Percentiles rank a stretch among this genome's conserved stretches.
Conservation (phyloP, 1,139 yeast species). For the Pneumocystis canis region DNA sequence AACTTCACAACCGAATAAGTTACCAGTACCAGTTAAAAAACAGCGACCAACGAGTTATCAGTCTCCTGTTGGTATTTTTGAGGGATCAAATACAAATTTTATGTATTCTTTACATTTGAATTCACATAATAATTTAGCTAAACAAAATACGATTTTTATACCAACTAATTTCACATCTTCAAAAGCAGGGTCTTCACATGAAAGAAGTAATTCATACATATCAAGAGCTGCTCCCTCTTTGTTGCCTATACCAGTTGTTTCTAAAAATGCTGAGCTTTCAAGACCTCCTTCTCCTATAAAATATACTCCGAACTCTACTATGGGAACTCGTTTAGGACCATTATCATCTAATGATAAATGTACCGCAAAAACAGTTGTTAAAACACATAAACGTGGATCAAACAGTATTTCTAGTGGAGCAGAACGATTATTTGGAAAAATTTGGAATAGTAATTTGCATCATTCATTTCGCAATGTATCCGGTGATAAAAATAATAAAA, state of each 20-base stretch:
- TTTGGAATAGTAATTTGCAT: neutral
- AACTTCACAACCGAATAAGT: neutral
- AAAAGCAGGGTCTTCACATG: neutral
- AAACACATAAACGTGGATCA: neutral
- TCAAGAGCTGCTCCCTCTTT: neutral
- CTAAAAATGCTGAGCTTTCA: slow-evolving; percentile 1
- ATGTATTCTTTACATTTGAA: neutral
- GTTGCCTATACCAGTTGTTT: neutral
- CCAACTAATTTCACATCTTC: neutral
- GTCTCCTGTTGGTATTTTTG: neutral
- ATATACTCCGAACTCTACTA: neutral
- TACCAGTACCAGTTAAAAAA: slow-evolving; percentile 8
- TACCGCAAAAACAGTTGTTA: neutral
- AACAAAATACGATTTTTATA: neutral
- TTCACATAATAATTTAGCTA: neutral
- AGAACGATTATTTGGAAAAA: neutral
- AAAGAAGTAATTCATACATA: neutral
- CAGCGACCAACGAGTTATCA: slow-evolving; percentile 12
- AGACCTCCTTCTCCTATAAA: neutral
- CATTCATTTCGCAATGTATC: neutral
- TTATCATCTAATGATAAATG: neutral
- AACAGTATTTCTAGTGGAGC: neutral
- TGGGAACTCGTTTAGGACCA: neutral
- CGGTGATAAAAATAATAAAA: neutral
- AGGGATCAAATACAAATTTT: neutral